Conservation (phyloP, 2,329 filamentous ascomycete species). For the Annulohypoxylon truncatum region DNA sequence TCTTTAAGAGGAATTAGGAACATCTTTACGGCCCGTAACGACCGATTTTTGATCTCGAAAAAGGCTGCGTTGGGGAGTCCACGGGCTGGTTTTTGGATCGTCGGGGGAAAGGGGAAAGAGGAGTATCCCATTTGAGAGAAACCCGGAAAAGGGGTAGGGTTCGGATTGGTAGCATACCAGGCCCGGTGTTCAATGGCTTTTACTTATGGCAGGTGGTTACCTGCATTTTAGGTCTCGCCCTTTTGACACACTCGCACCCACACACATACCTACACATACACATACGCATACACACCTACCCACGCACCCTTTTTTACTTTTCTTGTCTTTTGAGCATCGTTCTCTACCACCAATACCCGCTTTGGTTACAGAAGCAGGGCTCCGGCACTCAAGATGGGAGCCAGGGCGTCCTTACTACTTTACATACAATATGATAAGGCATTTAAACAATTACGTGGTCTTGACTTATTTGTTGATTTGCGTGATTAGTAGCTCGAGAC, state of each 20-base stretch:
- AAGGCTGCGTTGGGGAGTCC: slow-evolving; percentile 18
- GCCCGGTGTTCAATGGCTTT: slow-evolving; percentile 35
- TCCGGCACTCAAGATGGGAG: slow-evolving; percentile 8
- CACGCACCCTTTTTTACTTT: slow-evolving; percentile 14
- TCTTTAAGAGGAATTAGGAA: slow-evolving; percentile 67
- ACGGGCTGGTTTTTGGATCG: slow-evolving; percentile 18
- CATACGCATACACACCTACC: slow-evolving; percentile 12
- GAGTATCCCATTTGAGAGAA: slow-evolving; percentile 17
- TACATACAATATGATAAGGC: neutral
- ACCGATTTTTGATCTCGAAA: slow-evolving; percentile 29
- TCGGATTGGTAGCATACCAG: slow-evolving; percentile 32
- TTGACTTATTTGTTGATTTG: neutral
- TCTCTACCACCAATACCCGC: slow-evolving; percentile 32
- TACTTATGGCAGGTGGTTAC: slow-evolving; percentile 1
- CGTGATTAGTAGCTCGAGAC: neutral
- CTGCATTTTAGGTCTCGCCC: slow-evolving; percentile 12
- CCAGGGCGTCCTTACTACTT: neutral
- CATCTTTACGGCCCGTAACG: slow-evolving; percentile 43
- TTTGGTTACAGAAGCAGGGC: slow-evolving; percentile 5
- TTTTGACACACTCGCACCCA: slow-evolving; percentile 14
- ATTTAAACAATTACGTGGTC: neutral
- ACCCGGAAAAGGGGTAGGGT: slow-evolving; percentile 18
- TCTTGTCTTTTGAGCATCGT: slow-evolving; percentile 22
- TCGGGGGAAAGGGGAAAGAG: slow-evolving; percentile 7
- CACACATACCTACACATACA: slow-evolving; percentile 11